Percentiles rank a stretch among this genome's conserved stretches.
Conservation (phyloP, 257 asterid genomes). For the Handroanthus guayacan region DNA sequence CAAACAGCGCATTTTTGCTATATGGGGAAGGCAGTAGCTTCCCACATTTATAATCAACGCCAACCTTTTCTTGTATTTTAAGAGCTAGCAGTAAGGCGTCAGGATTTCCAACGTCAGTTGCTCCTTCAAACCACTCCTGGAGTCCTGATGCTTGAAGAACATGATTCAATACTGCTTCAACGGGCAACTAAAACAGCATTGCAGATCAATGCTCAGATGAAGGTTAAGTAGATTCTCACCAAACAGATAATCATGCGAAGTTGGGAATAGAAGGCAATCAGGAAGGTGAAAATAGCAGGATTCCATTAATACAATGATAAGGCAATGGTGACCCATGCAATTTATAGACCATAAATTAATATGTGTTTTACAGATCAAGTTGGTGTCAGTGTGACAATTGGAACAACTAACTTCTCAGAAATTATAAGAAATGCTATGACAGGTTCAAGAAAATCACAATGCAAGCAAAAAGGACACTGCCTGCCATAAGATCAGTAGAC, state of each 20-base stretch:
- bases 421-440: neutral
- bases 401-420: neutral
- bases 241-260: slow-evolving; percentile 14
- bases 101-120: slow-evolving; percentile 83
- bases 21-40: slow-evolving; percentile 84
- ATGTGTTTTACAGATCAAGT: neutral
- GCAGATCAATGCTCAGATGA: slow-evolving; percentile 37
- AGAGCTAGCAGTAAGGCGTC: slow-evolving; percentile 92
- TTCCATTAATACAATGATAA: slow-evolving; percentile 5
- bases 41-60: slow-evolving; percentile 58
- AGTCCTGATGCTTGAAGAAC: slow-evolving; percentile 87
- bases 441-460: neutral
- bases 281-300: slow-evolving; percentile 6
- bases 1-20: slow-evolving; percentile 63
- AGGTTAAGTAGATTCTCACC: slow-evolving; percentile 21
- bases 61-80: slow-evolving; percentile 64
- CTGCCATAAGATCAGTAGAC: neutral
- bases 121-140: slow-evolving; percentile 82
- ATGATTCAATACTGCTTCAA: slow-evolving; percentile 63
- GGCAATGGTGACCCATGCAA: neutral
- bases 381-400: neutral
- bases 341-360: neutral
- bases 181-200: slow-evolving; percentile 64
- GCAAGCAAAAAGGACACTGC: neutral
- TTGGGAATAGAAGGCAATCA: neutral